Base-by-base conservation (phyloP, 345 rosid species). In the Clarkia xantiana region DNA sequence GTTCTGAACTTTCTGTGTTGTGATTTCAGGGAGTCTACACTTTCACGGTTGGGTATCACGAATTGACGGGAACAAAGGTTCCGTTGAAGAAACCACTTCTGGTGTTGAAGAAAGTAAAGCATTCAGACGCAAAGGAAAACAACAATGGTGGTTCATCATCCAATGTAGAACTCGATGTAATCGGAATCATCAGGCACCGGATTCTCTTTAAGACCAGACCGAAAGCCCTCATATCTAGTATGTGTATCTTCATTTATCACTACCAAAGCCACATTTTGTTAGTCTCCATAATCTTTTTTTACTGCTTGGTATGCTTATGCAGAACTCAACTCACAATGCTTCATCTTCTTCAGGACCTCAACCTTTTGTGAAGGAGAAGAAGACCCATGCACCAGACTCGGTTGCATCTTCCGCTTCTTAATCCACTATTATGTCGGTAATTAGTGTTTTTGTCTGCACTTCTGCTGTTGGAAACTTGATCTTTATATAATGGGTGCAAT, bases 191-290 rank as follows among this genome's bases (percentile, higher is more conserved):
- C 22, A 69, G 94, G 18, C 80, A 76, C n/a, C 68, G 78, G 70
- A 80, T 85, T 59, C 60, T 85, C 76, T 85, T 80, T 72, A 89
- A 82, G 70, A 73, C 70, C 54, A 73, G 95, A 57, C 95, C 97
- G 12, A 76, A 71, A 58, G 84, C 97, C 66, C 76, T 89, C 12
- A 82, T 89, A 52, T 78, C 97, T 11, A 67, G 94, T 76, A 71
- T 60, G 69, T 40, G 6, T 23, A 49, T 0, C 23, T 42, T 19
- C 22, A 41, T 10, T 11, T 43, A 6, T 43, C 45, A 7, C 9
- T 29, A 0, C 36, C 9, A 29, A 29, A 29, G 9, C 36, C 5
- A 29, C 36, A 29, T 29, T 3, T 29, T 10, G n/a, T n/a, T n/a
- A n/a, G n/a, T n/a, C n/a, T 41, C 44, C 4, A 41, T 43, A 16